Conservation (phyloP, 495 filamentous ascomycete species). For the Penicillium parvum region DNA sequence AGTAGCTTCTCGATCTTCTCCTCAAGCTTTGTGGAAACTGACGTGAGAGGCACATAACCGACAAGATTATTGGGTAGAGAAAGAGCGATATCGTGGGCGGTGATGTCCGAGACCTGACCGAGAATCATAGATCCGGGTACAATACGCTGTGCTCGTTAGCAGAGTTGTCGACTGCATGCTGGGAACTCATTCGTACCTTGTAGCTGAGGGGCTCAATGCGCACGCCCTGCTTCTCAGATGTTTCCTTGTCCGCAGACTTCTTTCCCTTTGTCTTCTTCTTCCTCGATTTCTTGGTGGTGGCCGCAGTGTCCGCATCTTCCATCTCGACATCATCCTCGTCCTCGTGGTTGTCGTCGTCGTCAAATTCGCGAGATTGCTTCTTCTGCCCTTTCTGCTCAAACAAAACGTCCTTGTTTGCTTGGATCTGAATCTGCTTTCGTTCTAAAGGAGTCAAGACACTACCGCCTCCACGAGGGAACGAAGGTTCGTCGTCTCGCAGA, state of each 20-base stretch:
- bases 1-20: slow-evolving; percentile 61
- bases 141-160: slow-evolving; percentile 61
- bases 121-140: slow-evolving; percentile 80
- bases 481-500: slow-evolving; percentile 71
- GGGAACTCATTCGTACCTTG: slow-evolving; percentile 55
- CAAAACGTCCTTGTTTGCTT: slow-evolving; percentile 86
- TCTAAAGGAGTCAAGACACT: slow-evolving; percentile 90
- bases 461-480: slow-evolving; percentile 90
- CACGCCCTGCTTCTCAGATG: slow-evolving; percentile 49
- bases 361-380: slow-evolving; percentile 39
- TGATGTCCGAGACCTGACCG: slow-evolving; percentile 80
- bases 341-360: slow-evolving; percentile 43
- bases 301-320: slow-evolving; percentile 38
- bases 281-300: slow-evolving; percentile 48
- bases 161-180: neutral
- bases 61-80: slow-evolving; percentile 88
- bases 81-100: slow-evolving; percentile 67
- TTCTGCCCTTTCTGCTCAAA: slow-evolving; percentile 74
- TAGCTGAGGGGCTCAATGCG: slow-evolving; percentile 84
- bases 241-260: slow-evolving; percentile 42
- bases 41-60: slow-evolving; percentile 86
- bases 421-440: slow-evolving; percentile 91
- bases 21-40: slow-evolving; percentile 72
- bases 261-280: slow-evolving; percentile 49
- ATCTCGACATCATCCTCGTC: slow-evolving; percentile 39